Evolutionary conservation across 139 green algal species (phyloP).

Genomic region (Dunaliella primolecta): DNA sequence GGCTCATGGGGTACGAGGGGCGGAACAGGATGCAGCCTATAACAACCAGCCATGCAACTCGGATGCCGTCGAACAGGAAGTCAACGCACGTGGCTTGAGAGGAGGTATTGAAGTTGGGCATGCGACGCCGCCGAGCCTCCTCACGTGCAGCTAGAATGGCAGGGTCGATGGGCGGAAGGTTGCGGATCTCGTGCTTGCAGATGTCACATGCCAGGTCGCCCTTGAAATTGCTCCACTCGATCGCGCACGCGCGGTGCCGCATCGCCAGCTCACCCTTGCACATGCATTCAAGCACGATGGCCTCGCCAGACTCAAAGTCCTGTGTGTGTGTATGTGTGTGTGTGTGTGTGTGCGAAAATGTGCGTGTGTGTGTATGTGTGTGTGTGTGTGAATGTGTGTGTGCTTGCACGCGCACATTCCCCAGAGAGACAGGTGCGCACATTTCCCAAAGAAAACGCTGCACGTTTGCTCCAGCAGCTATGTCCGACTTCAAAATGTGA

Average conservation of each 20-base stretch:
- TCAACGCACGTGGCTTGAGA: constrained; percentile 45
- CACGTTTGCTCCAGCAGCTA: background rate
- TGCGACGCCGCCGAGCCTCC: constrained; percentile 17
- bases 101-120: constrained; percentile 30
- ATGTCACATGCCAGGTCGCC: constrained; percentile 60
- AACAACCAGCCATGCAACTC: constrained; percentile 73
- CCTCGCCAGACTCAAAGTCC: constrained; percentile 64
- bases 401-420: constrained; percentile 14
- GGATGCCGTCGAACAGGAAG: constrained; percentile 80
- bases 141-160: constrained; percentile 33
- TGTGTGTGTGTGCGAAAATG: background rate
- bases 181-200: constrained; percentile 57
- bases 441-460: constrained; percentile 10
- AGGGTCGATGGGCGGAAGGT: constrained; percentile 32
- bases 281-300: constrained; percentile 67
- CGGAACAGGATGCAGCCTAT: constrained; percentile 73
- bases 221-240: constrained; percentile 73
- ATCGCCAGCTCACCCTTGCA: constrained; percentile 80
- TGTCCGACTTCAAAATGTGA: background rate
- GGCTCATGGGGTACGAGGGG: constrained; percentile 12
- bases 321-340: background rate
- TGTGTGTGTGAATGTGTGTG: constrained; percentile 10
- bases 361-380: constrained; percentile 5
- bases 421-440: constrained; percentile 22
- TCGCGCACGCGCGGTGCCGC: constrained; percentile 70